Percentiles rank a stretch among this genome's conserved stretches.
These are phyloP conservation scores for Candida gigantensis DNA, from an alignment of 1,139 yeast species.

Conservation along the genomic window DNA sequence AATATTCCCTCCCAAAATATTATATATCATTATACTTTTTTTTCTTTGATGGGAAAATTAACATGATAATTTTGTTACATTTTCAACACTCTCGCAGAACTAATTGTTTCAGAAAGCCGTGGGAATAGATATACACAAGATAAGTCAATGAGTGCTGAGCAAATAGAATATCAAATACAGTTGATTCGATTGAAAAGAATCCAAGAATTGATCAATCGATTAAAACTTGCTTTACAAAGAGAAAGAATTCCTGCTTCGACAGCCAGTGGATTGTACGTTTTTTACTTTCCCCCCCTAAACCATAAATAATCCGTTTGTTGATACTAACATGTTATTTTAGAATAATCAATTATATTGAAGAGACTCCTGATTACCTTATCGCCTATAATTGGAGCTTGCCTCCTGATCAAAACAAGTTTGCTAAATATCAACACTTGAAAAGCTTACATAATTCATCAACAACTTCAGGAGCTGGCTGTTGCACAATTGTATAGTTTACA, in stretches of 20 bases:
- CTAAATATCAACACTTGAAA: slow-evolving; percentile 27
- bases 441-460: slow-evolving; percentile 6
- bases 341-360: slow-evolving; percentile 44
- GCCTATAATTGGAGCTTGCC: slow-evolving; percentile 53
- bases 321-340: slow-evolving; percentile 22
- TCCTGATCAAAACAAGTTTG: slow-evolving; percentile 50
- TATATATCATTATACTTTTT: background rate
- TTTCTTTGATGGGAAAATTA: slow-evolving; percentile 5
- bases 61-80: slow-evolving; percentile 5
- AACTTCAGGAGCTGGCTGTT: slow-evolving; percentile 37
- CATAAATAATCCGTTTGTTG: too few relatives aligned
- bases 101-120: too few relatives aligned
- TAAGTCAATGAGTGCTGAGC: slow-evolving; percentile 17
- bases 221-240: slow-evolving; percentile 53
- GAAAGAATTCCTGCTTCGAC: slow-evolving; percentile 71
- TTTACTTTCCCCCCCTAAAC: slow-evolving; percentile 2
- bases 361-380: slow-evolving; percentile 53
- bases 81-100: background rate
- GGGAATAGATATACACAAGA: background rate
- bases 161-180: slow-evolving; percentile 30
- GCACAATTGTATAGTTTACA: slow-evolving; percentile 37
- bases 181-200: slow-evolving; percentile 63
- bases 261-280: slow-evolving; percentile 51
- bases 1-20: too few relatives aligned
- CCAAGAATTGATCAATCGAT: slow-evolving; percentile 56